phyloP scores from a whole-genome alignment of 352 stramenopile genomes.

The Globisporangium megalacanthum region DNA sequence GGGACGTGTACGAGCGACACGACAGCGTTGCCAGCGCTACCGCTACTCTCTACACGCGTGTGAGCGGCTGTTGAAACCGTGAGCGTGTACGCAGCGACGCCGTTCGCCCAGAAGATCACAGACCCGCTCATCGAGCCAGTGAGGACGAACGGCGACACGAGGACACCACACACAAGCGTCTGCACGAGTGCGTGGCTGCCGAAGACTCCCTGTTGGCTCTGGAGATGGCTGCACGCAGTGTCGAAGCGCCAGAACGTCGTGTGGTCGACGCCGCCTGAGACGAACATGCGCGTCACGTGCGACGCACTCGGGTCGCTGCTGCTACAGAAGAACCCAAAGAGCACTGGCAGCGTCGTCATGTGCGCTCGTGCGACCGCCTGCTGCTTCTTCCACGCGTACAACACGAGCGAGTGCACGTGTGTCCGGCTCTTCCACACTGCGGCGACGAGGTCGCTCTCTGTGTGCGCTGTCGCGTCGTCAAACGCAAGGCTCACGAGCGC shows the following conservation, averaged over 20 bases:
- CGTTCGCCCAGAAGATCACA: conserved; percentile 54
- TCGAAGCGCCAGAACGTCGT: conserved; percentile 61
- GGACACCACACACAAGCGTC: conserved; percentile 35
- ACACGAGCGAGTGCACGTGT: conserved; percentile 37
- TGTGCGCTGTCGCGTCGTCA: conserved; percentile 8
- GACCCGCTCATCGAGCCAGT: conserved; percentile 44
- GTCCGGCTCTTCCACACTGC: conserved; percentile 40
- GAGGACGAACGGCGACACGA: conserved; percentile 39
- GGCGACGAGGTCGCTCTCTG: conserved; percentile 36
- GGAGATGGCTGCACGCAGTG: conserved; percentile 36
- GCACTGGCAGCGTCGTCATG: conserved; percentile 50
- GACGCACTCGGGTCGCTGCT: not conserved
- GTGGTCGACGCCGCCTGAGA: conserved; percentile 67
- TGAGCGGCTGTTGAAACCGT: conserved; percentile 3
- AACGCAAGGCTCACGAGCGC: conserved; percentile 26
- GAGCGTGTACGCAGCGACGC: conserved; percentile 39
- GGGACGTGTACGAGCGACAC: conserved; percentile 31
- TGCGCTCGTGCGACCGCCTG: conserved; percentile 20
- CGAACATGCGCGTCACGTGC: conserved; percentile 21
- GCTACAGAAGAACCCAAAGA: conserved; percentile 46
- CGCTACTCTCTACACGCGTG: not conserved
- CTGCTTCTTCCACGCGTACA: conserved; percentile 41
- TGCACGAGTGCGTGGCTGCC: conserved; percentile 53
- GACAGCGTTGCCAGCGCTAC: conserved; percentile 13
- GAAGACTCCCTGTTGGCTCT: conserved; percentile 56